A percentile compares a stretch with the other conserved stretches of the same genome.
Conservation (phyloP, 2,329 filamentous ascomycete species). For the Cordyceps cateniannulata region DNA sequence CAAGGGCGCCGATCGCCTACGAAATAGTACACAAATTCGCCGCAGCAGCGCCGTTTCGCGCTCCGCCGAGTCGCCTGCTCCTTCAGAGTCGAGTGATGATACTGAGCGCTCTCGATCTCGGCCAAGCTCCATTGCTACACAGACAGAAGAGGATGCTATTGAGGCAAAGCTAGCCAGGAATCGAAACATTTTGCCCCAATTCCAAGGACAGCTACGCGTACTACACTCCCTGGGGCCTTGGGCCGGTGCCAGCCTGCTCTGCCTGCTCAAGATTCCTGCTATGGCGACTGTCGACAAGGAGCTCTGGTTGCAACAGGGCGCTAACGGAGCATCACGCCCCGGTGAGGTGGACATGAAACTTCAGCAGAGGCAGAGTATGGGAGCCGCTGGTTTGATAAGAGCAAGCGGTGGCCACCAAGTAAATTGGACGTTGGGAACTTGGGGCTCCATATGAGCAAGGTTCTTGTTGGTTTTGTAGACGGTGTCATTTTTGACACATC, state of each 20-base stretch:
- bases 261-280: constrained; percentile 61
- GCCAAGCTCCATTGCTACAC: constrained; percentile 20
- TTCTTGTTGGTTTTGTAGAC: not conserved
- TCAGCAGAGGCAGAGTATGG: constrained; percentile 59
- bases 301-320: constrained; percentile 61
- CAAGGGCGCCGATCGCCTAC: constrained; percentile 54
- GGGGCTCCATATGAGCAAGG: constrained; percentile 42
- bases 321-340: constrained; percentile 52
- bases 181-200: constrained; percentile 29
- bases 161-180: constrained; percentile 31
- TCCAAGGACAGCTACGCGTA: constrained; percentile 56
- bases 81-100: constrained; percentile 21
- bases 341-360: constrained; percentile 53
- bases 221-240: constrained; percentile 67
- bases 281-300: constrained; percentile 67
- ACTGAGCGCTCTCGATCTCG: constrained; percentile 15
- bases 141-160: constrained; percentile 25
- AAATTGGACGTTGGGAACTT: constrained; percentile 57
- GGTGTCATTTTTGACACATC: not conserved
- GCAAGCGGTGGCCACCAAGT: constrained; percentile 32
- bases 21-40: constrained; percentile 36
- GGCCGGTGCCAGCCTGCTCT: constrained; percentile 65
- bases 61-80: constrained; percentile 15
- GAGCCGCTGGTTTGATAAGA: constrained; percentile 42
- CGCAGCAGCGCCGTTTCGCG: constrained; percentile 23